Evolutionary conservation across 148 eudicot species (phyloP).

Genomic region (Linanthus parryae): DNA sequence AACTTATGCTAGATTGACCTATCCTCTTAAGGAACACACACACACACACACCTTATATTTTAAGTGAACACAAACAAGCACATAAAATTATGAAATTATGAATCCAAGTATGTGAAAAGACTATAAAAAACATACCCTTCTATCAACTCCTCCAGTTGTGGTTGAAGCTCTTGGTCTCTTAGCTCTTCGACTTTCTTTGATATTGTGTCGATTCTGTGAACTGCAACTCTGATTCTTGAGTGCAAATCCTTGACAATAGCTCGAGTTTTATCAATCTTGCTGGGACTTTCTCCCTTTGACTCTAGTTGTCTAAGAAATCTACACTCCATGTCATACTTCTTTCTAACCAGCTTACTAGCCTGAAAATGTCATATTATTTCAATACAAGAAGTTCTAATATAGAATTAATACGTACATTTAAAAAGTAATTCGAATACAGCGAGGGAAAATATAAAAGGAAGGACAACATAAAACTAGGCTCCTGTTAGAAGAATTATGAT

Average conservation of each 20-base stretch:
- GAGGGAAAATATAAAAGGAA: no score
- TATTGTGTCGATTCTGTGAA: constrained; percentile 79
- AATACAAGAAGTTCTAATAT: no score
- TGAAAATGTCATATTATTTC: constrained; percentile 20
- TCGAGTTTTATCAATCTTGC: constrained; percentile 69
- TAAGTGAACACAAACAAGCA: no score
- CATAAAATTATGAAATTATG: no score
- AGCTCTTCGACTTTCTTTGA: constrained; percentile 87
- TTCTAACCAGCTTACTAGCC: constrained; percentile 78
- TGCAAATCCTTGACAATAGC: constrained; percentile 90
- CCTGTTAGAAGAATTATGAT: no score
- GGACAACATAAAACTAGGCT: no score
- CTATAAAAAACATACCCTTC: constrained; percentile 61
- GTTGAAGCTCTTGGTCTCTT: constrained; percentile 82
- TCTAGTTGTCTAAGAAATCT: constrained; percentile 73
- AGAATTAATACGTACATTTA: no score
- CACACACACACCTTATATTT: no score
- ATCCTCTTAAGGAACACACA: no score
- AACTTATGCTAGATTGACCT: no score
- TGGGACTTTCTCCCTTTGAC: constrained; percentile 48
- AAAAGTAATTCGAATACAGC: no score
- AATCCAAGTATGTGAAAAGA: no score
- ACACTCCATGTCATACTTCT: constrained; percentile 65
- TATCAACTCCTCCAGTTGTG: constrained; percentile 95
- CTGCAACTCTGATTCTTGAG: constrained; percentile 82